These are phyloP conservation scores for Raphanus hybrid DNA, from an alignment of 441 rosid genomes.

Conservation along the genomic window DNA sequence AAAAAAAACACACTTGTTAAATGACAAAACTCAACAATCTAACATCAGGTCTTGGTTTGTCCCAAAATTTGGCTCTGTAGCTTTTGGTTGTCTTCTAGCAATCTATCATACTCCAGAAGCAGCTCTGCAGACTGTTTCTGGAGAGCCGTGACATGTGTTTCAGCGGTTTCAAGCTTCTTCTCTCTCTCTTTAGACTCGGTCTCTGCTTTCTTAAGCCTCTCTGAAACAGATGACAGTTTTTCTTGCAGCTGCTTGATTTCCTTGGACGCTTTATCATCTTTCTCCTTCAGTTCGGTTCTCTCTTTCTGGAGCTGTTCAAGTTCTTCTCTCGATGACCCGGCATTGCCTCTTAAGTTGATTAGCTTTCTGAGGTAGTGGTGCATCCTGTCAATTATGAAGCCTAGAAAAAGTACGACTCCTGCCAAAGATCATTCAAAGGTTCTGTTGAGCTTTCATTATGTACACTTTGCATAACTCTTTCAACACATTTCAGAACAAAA, in stretches of 20 bases:
- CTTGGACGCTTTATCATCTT: constrained; percentile 67
- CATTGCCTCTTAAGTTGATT: constrained; percentile 57
- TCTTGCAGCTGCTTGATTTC: constrained; percentile 66
- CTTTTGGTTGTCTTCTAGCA: constrained; percentile 88
- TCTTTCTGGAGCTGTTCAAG: constrained; percentile 69
- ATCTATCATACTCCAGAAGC: constrained; percentile 84
- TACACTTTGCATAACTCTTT: neutral
- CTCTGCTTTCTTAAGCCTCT: constrained; percentile 65
- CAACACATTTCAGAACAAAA: constrained; percentile 5
- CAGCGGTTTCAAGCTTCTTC: constrained; percentile 79
- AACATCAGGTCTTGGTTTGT: constrained; percentile 35
- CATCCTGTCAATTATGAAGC: constrained; percentile 84
- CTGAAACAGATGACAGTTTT: constrained; percentile 53
- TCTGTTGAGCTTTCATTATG: neutral
- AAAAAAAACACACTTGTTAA: neutral
- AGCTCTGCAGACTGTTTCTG: constrained; percentile 92
- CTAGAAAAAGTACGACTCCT: constrained; percentile 92
- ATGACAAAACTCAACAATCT: constrained; percentile 6
- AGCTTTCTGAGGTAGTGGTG: constrained; percentile 88
- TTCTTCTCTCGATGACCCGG: constrained; percentile 77
- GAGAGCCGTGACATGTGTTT: constrained; percentile 75
- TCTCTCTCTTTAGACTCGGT: constrained; percentile 67
- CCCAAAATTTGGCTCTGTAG: constrained; percentile 77
- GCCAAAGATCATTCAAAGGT: constrained; percentile 43
- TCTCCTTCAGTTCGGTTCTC: constrained; percentile 61